Base-by-base conservation (phyloP, 2,329 filamentous ascomycete genomes). In the Xylaria sp. region DNA sequence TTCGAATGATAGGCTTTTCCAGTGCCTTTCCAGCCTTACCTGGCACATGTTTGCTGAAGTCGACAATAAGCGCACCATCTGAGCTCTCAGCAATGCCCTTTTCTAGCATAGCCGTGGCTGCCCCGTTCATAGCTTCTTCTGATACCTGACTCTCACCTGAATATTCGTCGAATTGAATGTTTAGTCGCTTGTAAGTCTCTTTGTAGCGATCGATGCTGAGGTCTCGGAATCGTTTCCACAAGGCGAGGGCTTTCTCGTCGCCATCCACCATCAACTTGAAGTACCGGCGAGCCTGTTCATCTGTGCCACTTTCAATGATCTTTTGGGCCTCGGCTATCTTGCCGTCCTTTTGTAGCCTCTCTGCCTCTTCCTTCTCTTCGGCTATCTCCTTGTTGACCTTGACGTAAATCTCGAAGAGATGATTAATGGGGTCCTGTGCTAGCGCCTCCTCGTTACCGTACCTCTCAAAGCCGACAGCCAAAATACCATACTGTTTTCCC, bases 91-190 rank as follows among this genome's bases (percentile, higher is more conserved):
- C 88, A 38, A 94, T 84, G 0, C 85, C 84, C 79, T 87, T 90
- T 20, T 90, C 87, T 66, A 86, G 85, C 79, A 94, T 84, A 71
- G 87, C 82, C 74, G 87, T 82, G 38, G 89, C 89, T 0, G 90
- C 84, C 66, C 85, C 83, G 54, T 87, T 85, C 89, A 94, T 93
- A 46, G 86, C 86, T 15, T 87, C 85, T 76, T 90, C 86, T 0
- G 85, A 84, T 2, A 94, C 90, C 78, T 92, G 88, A 57, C 90
- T 93, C 81, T 95, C 92, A 61, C 92, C 92, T 62, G 89, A 90
- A 79, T 90, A 88, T 36, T 87, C 84, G 67, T 91, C 87, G 68
- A 91, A 92, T 20, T 79, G 81, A 68, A 92, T 87, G 65, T 88
- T 88, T 1, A 92, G 79, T 9, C 87, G 83, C 5, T 84, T 83